A percentile compares a stretch with the other conserved stretches of the same genome.
Evolutionary conservation across 2,329 filamentous ascomycete genomes (phyloP).

Genomic region (Ramularia endophylla): DNA sequence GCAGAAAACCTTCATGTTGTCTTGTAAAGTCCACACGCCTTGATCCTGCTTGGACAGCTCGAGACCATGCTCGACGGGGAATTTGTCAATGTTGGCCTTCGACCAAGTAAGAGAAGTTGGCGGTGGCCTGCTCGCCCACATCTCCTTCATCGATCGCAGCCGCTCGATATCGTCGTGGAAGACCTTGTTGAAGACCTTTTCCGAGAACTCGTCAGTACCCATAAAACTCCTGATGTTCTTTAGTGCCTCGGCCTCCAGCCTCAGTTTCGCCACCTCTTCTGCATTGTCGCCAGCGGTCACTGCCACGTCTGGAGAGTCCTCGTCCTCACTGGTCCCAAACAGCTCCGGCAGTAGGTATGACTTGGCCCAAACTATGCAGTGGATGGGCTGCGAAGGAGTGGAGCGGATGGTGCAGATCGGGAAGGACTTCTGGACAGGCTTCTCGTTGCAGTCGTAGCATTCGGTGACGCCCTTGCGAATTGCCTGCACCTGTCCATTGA

Average conservation of each 20-base stretch:
- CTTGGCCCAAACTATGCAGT: conserved; percentile 98
- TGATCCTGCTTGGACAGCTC: conserved; percentile 60
- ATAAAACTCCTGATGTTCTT: conserved; percentile 77
- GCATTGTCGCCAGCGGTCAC: conserved; percentile 79
- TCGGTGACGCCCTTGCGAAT: conserved; percentile 83
- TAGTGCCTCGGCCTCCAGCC: conserved; percentile 74
- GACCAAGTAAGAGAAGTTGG: conserved; percentile 70
- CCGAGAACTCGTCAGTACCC: conserved; percentile 69
- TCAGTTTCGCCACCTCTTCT: conserved; percentile 80
- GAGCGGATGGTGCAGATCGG: conserved; percentile 96
- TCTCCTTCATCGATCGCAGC: conserved; percentile 80
- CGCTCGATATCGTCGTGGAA: conserved; percentile 80
- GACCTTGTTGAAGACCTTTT: conserved; percentile 86
- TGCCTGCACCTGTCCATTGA: conserved; percentile 95
- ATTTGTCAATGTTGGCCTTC: conserved; percentile 32
- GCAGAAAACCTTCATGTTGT: conserved; percentile 81
- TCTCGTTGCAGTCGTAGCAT: conserved; percentile 91
- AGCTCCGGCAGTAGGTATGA: conserved; percentile 94
- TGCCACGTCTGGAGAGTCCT: conserved; percentile 73
- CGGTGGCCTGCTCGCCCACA: conserved; percentile 82
- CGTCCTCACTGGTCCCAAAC: conserved; percentile 77
- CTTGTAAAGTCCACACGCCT: conserved; percentile 68
- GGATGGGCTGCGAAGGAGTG: conserved; percentile 91
- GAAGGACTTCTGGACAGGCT: conserved; percentile 86
- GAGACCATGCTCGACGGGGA: conserved; percentile 31